A percentile compares a stretch with the other conserved stretches of the same genome.
phyloP scores from a whole-genome alignment of 371 early-diverging fungal species.

The Mucor saturninus region DNA sequence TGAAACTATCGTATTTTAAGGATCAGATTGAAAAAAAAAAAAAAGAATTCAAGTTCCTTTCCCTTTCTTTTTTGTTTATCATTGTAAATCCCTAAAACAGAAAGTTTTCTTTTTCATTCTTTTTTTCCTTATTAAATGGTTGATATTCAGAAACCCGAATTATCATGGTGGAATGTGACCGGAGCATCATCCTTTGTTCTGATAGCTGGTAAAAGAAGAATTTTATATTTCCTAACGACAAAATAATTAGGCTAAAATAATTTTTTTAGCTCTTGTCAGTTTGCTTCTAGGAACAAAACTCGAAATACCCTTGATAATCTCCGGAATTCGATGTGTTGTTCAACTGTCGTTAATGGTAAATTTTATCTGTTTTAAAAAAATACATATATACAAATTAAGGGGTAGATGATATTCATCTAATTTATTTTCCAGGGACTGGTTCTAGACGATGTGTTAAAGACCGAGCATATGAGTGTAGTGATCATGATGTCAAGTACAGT shows the following conservation, averaged over 20 bases:
- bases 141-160: slow-evolving; percentile 18
- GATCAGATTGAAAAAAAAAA: background rate
- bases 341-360: slow-evolving; percentile 53
- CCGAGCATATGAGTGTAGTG: slow-evolving; percentile 41
- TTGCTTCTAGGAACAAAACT: slow-evolving; percentile 40
- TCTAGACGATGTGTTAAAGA: slow-evolving; percentile 45
- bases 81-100: background rate
- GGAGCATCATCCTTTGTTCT: slow-evolving; percentile 44
- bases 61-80: slow-evolving; percentile 3
- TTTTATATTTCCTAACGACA: background rate
- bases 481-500: slow-evolving; percentile 43
- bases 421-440: slow-evolving; percentile 38
- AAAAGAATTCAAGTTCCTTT: background rate
- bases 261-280: slow-evolving; percentile 36
- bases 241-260: background rate
- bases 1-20: background rate
- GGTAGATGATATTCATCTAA: background rate
- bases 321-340: slow-evolving; percentile 48
- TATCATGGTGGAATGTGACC: slow-evolving; percentile 47
- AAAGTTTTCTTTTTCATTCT: background rate
- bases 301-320: slow-evolving; percentile 44
- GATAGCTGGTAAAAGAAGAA: slow-evolving; percentile 38
- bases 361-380: background rate
- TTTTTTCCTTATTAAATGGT: slow-evolving; percentile 3
- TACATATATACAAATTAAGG: background rate